Conservation (phyloP, 129 eudicot species). For the Chrysanthemum seticuspe region DNA sequence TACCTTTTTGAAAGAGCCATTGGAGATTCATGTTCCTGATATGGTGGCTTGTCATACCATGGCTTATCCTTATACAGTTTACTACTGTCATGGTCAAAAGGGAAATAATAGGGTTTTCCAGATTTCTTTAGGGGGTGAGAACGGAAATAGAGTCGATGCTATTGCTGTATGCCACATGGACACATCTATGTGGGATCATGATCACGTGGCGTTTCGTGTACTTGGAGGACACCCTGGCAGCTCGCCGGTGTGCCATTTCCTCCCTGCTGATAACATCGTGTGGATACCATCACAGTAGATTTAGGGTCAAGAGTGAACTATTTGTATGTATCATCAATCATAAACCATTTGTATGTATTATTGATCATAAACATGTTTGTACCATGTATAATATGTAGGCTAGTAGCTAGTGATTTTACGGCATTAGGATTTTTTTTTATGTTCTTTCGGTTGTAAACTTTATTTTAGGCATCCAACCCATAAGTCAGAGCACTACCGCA, state of each 20-base stretch:
- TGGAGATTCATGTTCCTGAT: constrained; percentile 25
- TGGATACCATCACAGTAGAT: constrained; percentile 32
- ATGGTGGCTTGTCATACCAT: constrained; percentile 43
- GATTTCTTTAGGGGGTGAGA: constrained; percentile 35
- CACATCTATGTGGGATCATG: constrained; percentile 33
- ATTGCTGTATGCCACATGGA: constrained; percentile 43
- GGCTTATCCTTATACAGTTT: constrained; percentile 42
- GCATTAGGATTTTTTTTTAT: constrained; percentile 2
- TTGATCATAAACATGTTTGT: constrained; percentile 13
- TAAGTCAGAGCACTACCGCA: background rate
- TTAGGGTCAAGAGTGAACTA: background rate
- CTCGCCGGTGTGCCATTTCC: constrained; percentile 40
- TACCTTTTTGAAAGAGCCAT: constrained; percentile 32
- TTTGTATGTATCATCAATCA: background rate
- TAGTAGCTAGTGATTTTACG: constrained; percentile 14
- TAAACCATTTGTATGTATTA: background rate
- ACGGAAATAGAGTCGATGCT: constrained; percentile 36
- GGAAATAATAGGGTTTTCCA: constrained; percentile 31
- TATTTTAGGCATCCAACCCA: background rate
- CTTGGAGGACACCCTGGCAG: constrained; percentile 36
- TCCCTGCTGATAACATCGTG: constrained; percentile 27
- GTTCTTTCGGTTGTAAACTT: background rate
- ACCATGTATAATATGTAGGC: background rate
- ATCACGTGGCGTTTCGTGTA: constrained; percentile 34
- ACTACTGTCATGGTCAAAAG: constrained; percentile 36